A percentile compares a stretch with the other conserved stretches of the same genome.
phyloP scores from a whole-genome alignment of 257 asterid species.

The Gardenia jasminoides region DNA sequence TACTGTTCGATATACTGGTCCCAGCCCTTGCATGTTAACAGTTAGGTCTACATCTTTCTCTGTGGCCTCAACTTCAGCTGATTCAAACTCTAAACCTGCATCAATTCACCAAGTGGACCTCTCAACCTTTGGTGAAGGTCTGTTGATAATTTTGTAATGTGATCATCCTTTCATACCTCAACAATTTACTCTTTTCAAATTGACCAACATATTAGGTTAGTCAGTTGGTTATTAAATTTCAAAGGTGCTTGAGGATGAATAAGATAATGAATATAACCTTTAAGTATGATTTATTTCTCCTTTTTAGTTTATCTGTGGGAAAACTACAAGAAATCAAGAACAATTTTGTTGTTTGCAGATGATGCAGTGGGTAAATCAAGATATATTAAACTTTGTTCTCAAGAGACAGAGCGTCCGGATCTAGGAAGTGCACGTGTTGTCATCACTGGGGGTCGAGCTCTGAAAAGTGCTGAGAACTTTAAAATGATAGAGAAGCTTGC shows the following conservation, averaged over 20 bases:
- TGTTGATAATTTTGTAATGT: conserved; percentile 22
- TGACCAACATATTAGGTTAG: not conserved
- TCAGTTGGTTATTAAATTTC: not conserved
- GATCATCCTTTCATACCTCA: not conserved
- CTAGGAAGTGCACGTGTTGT: conserved; percentile 86
- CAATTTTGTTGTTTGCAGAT: conserved; percentile 39
- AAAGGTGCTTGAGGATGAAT: not conserved
- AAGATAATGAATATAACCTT: not conserved
- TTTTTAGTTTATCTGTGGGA: not conserved
- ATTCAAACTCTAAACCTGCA: conserved; percentile 49
- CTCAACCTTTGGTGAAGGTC: conserved; percentile 72
- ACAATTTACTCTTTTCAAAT: not conserved
- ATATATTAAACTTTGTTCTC: conserved; percentile 63
- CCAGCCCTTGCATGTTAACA: conserved; percentile 88
- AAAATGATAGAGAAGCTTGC: conserved; percentile 92
- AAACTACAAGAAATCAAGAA: not conserved
- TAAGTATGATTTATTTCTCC: not conserved
- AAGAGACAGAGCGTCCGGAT: conserved; percentile 89
- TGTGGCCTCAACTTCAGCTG: conserved; percentile 27
- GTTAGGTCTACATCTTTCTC: conserved; percentile 89
- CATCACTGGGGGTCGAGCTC: conserved; percentile 86
- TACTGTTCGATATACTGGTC: conserved; percentile 79
- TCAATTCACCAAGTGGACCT: conserved; percentile 74
- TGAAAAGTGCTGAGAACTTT: conserved; percentile 90
- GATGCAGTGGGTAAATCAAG: conserved; percentile 69